Evolutionary conservation across 2,329 filamentous ascomycete species (phyloP), one percentile per base, ranked within the genome.

Genomic region (Fusarium sulawesiense): DNA sequence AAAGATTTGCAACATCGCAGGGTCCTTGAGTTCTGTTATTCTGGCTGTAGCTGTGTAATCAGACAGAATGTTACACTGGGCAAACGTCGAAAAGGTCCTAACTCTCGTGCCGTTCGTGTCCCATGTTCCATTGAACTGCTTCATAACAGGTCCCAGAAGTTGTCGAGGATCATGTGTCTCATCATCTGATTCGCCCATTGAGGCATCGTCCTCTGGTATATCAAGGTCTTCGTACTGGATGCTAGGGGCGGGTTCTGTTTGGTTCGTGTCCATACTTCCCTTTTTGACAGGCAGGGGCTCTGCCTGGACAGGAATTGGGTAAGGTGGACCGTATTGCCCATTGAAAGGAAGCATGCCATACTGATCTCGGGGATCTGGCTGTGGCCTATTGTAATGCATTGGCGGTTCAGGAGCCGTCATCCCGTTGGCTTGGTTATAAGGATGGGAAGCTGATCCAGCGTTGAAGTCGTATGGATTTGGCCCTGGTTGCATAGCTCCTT

Each of bases 1-100:
- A 78, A 98, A 98, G 9, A 97, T 90, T 30, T 91, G 87, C 16
- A 93, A 91, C 13, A 93, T 95, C 68, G 91, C 90, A 4, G 89
- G 87, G 70, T 98, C 93, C 72, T 90, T 92, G 29, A 98, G 82
- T 32, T 96, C 94, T 41, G 91, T 91, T 32, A 88, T 88, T 23
- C 85, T 81, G 6, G 88, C 86, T 2, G 88, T 88, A 7, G 91
- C 91, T 42, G 86, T 84, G 73, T 94, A 94, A 4, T 87, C 89
- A 16, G 89, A 85, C 47, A 94, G 83, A 32, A 85, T 82, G 57
- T 85, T 81, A 37, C 83, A 83, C 18, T 83, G 78, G 1, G 82
- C 82, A 72, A 84, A 83, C 6, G 81, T 79, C 5, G 83, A 83
- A 71, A 88, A 88, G 7, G 83, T 83, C 61, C 85, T 80, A 46